Evolutionary conservation across 2,329 filamentous ascomycete species (phyloP), one percentile per base, ranked within the genome.

Genomic region (Calonectria leucothoes): DNA sequence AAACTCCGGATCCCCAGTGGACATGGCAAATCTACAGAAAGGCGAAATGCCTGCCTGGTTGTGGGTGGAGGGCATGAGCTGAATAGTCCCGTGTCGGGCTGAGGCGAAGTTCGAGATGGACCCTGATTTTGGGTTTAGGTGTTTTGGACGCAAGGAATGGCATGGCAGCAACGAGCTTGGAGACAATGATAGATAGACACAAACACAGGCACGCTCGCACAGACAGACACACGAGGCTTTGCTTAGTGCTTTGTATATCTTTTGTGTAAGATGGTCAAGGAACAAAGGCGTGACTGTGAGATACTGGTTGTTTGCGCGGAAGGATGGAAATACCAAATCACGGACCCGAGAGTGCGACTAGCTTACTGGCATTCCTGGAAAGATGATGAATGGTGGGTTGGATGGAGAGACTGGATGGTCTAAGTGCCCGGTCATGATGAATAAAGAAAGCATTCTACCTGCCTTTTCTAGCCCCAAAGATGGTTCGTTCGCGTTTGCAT

Each of bases 181-280:
- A 74, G 75, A 78, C 33, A 61, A 67, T 67, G 72, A 70, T 61
- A 73, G 65, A 77, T 78, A 80, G 77, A 77, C 72, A 74, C 65
- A 76, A 69, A 73, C 67, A 70, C 57, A 57, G 51, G 66, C 33
- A 66, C 70, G 65, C 72, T 67, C 61, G 69, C 51, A 70, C 70
- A 76, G 72, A 70, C 31, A 72, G 71, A 71, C 31, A 74, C 61
- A 69, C 52, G 66, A 63, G 39, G 49, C n/a, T 51, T 69, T 37
- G 31, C 48, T 37, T 68, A 66, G 59, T 68, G 61, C 66, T 72
- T 72, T 65, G 70, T 72, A 72, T 42, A 72, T 72, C 57, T 48
- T 55, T 69, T 57, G 57, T 48, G 59, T 59, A 52, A 61, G 39
- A 51, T 57, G 69, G 48, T 68, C 57, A 57, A 69, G 55, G 65